Evolutionary conservation across 257 asterid genomes (phyloP).

Genomic region (Solanum etuberosum): DNA sequence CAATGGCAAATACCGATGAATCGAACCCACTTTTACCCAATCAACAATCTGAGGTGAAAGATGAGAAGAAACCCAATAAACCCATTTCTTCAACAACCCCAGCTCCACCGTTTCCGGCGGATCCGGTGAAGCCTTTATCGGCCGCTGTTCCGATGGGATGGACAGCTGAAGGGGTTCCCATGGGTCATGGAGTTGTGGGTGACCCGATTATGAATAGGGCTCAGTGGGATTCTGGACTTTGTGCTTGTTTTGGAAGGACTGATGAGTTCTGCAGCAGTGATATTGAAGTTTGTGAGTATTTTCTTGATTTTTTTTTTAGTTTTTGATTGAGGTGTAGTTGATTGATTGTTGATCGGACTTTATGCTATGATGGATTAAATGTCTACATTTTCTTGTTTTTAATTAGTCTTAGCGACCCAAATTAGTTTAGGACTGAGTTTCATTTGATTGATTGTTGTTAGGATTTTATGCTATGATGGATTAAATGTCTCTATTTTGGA

Average conservation of each 20-base stretch:
- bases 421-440: too few species aligned
- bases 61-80: conserved; percentile 16
- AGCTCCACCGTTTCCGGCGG: conserved; percentile 3
- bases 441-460: not conserved
- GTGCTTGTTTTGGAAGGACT: conserved; percentile 31
- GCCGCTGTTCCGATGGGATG: conserved; percentile 39
- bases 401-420: not conserved
- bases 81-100: conserved; percentile 10
- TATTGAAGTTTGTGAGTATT: conserved; percentile 41
- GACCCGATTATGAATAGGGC: conserved; percentile 23
- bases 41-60: conserved; percentile 16
- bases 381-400: too few species aligned
- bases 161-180: conserved; percentile 74
- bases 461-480: not conserved
- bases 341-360: too few species aligned
- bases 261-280: conserved; percentile 47
- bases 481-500: not conserved
- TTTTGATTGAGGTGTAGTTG: not conserved
- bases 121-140: not conserved
- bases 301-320: not conserved
- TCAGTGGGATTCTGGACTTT: conserved; percentile 31
- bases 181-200: conserved; percentile 27
- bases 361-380: not conserved
- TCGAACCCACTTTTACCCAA: conserved; percentile 51
- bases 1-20: conserved; percentile 55